Conservation (phyloP, 2,329 filamentous ascomycete species). For the Basipetospora chlamydospora region DNA sequence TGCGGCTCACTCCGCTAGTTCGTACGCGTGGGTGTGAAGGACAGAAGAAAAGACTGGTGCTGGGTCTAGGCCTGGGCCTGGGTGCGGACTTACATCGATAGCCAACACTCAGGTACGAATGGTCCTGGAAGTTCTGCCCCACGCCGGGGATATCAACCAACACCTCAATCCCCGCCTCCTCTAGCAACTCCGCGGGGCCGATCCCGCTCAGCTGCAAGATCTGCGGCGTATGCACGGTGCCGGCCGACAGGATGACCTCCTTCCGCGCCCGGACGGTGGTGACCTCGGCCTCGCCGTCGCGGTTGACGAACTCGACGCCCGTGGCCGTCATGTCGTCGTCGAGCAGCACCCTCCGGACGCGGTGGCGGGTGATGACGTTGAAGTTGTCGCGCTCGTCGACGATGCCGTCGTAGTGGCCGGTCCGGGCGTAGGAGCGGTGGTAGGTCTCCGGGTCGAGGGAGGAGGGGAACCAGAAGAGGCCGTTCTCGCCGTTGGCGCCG, state of each 20-base stretch:
- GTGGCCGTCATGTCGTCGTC: constrained; percentile 16
- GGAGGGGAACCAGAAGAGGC: constrained; percentile 15
- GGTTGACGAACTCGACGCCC: constrained; percentile 11
- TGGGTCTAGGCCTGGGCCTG: too few relatives aligned
- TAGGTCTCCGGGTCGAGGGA: constrained; percentile 12
- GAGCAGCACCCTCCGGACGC: constrained; percentile 24
- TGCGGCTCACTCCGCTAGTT: too few relatives aligned
- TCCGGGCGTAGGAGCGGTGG: constrained; percentile 13
- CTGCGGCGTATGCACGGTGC: constrained; percentile 21
- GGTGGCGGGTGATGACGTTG: constrained; percentile 13
- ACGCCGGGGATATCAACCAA: constrained; percentile 28
- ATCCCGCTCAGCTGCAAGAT: constrained; percentile 30
- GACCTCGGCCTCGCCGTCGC: constrained; percentile 8
- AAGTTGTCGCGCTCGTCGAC: constrained; percentile 9
- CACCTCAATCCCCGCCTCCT: constrained; percentile 19
- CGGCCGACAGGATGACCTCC: constrained; percentile 23
- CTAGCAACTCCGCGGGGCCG: constrained; percentile 20
- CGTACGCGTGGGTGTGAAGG: too few relatives aligned
- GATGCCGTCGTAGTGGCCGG: constrained; percentile 14
- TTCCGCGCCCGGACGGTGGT: constrained; percentile 14
- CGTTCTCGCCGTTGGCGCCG: constrained; percentile 13
- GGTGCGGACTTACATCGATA: constrained; percentile 11
- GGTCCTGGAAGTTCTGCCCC: constrained; percentile 26
- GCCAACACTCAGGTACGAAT: constrained; percentile 14
- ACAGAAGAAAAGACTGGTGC: too few relatives aligned